Conservation (phyloP, 1,284 basidiomycete species). For the Ustanciosporium gigantosporum region DNA sequence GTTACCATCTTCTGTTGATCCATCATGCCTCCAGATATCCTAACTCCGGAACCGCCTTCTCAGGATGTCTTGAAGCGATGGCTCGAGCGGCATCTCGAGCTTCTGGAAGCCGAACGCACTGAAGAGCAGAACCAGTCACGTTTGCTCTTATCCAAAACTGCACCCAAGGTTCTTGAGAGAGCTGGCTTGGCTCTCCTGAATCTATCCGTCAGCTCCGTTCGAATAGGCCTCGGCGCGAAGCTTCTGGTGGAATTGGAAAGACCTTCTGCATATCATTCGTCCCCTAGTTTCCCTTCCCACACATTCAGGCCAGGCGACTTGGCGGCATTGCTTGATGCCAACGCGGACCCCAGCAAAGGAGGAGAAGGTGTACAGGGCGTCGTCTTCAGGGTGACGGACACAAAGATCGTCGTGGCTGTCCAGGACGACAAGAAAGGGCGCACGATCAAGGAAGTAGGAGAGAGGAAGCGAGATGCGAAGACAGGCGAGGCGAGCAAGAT, state of each 20-base stretch:
- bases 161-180: slow-evolving; percentile 80
- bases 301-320: slow-evolving; percentile 82
- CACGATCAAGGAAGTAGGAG: neutral
- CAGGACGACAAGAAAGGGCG: slow-evolving; percentile 13
- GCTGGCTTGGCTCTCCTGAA: slow-evolving; percentile 79
- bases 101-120: slow-evolving; percentile 74
- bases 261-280: slow-evolving; percentile 76
- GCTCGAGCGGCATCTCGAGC: slow-evolving; percentile 71
- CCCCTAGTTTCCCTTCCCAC: slow-evolving; percentile 77
- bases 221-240: slow-evolving; percentile 85
- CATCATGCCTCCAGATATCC: slow-evolving; percentile 12
- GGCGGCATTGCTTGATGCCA: slow-evolving; percentile 76
- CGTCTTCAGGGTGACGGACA: slow-evolving; percentile 26
- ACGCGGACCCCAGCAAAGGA: slow-evolving; percentile 18
- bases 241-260: slow-evolving; percentile 86
- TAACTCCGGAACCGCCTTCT: slow-evolving; percentile 24
- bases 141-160: slow-evolving; percentile 79
- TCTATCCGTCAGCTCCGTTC: slow-evolving; percentile 72
- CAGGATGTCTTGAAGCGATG: slow-evolving; percentile 65
- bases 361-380: slow-evolving; percentile 20
- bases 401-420: slow-evolving; percentile 18
- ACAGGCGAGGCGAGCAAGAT: slow-evolving; percentile 60
- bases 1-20: too few species aligned
- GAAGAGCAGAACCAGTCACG: slow-evolving; percentile 82
- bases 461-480: slow-evolving; percentile 12